Base-by-base conservation (phyloP, 345 rosid genomes). In the Rhizophora apiculata region DNA sequence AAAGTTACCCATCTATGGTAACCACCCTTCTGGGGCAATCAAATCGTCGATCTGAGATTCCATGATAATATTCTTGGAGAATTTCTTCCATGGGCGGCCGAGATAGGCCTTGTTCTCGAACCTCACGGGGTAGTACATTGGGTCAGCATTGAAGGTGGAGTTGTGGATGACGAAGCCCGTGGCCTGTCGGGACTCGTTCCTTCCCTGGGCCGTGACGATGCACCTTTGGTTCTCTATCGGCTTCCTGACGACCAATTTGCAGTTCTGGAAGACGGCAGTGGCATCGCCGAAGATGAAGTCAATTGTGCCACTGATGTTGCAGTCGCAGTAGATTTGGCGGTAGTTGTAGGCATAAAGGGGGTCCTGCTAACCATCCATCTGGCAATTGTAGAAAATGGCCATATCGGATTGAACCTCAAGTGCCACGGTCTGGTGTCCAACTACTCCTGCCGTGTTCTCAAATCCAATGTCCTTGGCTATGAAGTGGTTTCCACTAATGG, bases 321-420 rank as follows among this genome's bases (percentile, higher is more conserved):
- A 92, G 67, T 86, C 86, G 13, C 89, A 85, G 82, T 82, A 92
- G 86, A 80, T 89, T 65, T 92, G 97, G 8, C 90, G 73, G 68
- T 88, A 84, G 56, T 88, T 80, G 70, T 88, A 92, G 19, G 53
- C 67, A 82, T 89, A 88, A 60, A 92, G 86, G 0, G 97, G 86
- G 83, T 87, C 84, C 79, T 88, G 92, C 84, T 78, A 79, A 1
- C 86, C 96, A 49, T 84, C 84, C 61, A 92, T 79, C 8, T 75
- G 83, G 82, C 91, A 88, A 73, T 70, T 82, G 78, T 77, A 68
- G 80, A 89, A 83, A 4, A 83, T 68, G 36, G 93, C 71, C 73
- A 15, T 68, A 59, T 92, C 90, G 1, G 86, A 68, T 19, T 83
- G 78, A 6, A 86, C 85, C n/a, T 86, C 75, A 16, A 92, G 71